Evolutionary conservation across 176 grass and related monocot species (phyloP).

Genomic region (Paspalum vaginatum): DNA sequence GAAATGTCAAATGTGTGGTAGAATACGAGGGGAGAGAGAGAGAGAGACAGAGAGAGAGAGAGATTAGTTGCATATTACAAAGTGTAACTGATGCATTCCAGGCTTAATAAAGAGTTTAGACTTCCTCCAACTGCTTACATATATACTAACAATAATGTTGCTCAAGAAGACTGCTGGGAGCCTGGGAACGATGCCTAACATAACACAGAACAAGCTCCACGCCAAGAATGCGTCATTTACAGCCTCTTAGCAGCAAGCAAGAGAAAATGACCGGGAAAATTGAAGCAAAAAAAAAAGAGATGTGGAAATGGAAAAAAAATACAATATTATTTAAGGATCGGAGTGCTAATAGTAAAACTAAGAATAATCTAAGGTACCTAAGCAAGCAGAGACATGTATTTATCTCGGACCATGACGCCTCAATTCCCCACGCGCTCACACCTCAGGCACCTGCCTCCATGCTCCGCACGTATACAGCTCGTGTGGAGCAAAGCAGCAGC

Average conservation of each 20-base stretch:
- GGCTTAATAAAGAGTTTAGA: constrained; percentile 32
- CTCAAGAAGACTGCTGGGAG: constrained; percentile 32
- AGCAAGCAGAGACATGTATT: constrained; percentile 41
- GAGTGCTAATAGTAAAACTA: neutral
- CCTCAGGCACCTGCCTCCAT: neutral
- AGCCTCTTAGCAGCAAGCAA: constrained; percentile 40
- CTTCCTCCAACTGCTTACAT: constrained; percentile 11
- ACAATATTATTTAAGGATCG: neutral
- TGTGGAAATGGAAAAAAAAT: neutral
- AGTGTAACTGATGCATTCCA: constrained; percentile 74
- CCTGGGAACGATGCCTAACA: constrained; percentile 25
- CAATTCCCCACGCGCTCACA: constrained; percentile 70
- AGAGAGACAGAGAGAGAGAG: too few relatives aligned
- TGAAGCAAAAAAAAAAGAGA: neutral
- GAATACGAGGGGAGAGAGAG: neutral
- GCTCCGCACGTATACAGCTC: neutral
- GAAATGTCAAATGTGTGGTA: neutral
- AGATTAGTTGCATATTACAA: constrained; percentile 48
- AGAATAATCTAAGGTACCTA: constrained; percentile 31
- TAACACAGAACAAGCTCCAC: constrained; percentile 28
- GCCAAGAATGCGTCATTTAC: constrained; percentile 78
- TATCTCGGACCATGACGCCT: constrained; percentile 84
- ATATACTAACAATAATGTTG: constrained; percentile 5
- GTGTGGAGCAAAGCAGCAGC: constrained; percentile 28
- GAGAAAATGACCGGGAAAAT: neutral